These are phyloP conservation scores for Colletotrichum orchidophilum DNA, from an alignment of 2,329 filamentous ascomycete genomes.

Conservation along the genomic window DNA sequence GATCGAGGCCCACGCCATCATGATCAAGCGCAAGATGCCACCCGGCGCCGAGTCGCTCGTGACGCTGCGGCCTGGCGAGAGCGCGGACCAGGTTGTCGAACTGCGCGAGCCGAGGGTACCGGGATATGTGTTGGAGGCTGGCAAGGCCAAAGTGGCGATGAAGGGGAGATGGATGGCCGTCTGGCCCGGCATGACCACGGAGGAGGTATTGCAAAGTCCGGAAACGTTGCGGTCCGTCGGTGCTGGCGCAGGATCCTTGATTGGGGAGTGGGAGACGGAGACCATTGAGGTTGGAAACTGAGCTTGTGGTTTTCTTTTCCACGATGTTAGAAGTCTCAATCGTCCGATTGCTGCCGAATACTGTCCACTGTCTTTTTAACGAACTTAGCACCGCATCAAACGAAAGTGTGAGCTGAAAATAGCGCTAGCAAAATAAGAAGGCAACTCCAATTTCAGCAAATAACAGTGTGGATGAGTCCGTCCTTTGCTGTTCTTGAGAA, in stretches of 20 bases:
- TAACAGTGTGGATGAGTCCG: too few species aligned
- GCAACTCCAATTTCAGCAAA: too few species aligned
- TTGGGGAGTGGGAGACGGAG: not conserved
- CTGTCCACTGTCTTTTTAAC: too few species aligned
- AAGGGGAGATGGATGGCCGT: not conserved
- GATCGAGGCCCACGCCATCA: slow-evolving; percentile 49
- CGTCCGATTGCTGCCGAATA: too few species aligned
- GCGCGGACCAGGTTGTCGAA: not conserved
- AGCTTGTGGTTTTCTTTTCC: too few species aligned
- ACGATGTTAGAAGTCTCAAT: too few species aligned
- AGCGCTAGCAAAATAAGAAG: too few species aligned
- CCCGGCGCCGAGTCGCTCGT: slow-evolving; percentile 49
- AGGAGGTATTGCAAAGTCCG: not conserved
- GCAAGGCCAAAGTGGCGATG: not conserved
- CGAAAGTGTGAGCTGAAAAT: too few species aligned
- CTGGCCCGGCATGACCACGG: not conserved
- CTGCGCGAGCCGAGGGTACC: not conserved
- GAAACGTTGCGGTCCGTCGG: not conserved
- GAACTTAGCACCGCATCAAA: too few species aligned
- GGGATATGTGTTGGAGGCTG: not conserved
- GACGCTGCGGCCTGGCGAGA: slow-evolving; percentile 30
- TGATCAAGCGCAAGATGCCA: slow-evolving; percentile 52
- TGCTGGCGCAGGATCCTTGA: not conserved
- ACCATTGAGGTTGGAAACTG: not conserved
- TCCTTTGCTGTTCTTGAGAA: too few species aligned